Evolutionary conservation across 2,329 filamentous ascomycete species (phyloP), one percentile per base, ranked within the genome.

Genomic region (Mycosphaerella arachidis): DNA sequence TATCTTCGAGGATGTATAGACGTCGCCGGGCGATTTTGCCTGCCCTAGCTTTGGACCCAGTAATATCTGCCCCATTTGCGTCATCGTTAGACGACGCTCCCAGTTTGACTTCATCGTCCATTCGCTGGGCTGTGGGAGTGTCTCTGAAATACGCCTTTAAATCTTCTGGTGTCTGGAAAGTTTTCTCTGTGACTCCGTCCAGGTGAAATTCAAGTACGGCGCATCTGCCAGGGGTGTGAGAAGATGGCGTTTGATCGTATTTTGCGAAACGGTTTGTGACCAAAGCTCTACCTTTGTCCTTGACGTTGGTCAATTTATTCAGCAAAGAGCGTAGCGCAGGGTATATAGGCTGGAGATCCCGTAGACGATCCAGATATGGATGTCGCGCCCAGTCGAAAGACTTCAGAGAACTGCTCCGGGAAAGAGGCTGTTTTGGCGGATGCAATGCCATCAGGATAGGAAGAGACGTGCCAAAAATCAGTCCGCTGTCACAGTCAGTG

Each of bases 1-100:
- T 57, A 33, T 69, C 67, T 45, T 68, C 67, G 0, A 69, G 59
- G 8, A 69, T 67, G 58, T 65, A 69, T 0, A 69, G 58, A 3
- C 66, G 65, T 4, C 59, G 40, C 10, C 18, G 46, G n/a, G 50
- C n/a, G n/a, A 35, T 4, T 4, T 16, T n/a, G 2, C 10, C 12
- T 7, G 27, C 7, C 12, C 16, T n/a, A 16, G 18, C 16, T 6
- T 20, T 55, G 6, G 51, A 16, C 10, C 18, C 20, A 10, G 27
- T 33, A 10, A 13, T 46, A 8, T 27, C 18, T 13, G n/a, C 45
- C 4, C 29, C 13, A 27, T 51, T 20, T 16, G 27, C 31, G 18
- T 30, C 45, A 29, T 24, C 54, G 24, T 27, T 35, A n/a, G 18
- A 29, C 13, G 13, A 37, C 16, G 54, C 53, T 24, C 35, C 40